A percentile compares a stretch with the other conserved stretches of the same genome.
phyloP scores from a whole-genome alignment of 352 stramenopile species.

The Phytophthora citrophthora region DNA sequence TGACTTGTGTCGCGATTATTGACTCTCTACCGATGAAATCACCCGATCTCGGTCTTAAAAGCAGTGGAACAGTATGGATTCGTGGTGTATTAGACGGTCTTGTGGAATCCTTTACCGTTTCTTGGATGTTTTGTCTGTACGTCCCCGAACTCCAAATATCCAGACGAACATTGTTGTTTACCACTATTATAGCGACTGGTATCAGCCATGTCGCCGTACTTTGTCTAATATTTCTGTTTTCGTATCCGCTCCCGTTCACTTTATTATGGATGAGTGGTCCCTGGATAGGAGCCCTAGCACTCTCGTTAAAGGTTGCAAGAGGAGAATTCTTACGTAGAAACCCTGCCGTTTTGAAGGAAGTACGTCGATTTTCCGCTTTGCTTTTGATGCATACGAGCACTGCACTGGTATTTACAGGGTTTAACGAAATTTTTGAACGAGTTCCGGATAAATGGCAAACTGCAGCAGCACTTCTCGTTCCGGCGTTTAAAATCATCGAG shows the following conservation, averaged over 20 bases:
- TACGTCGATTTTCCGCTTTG: conserved; percentile 15
- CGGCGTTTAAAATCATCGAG: conserved; percentile 15
- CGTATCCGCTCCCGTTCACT: conserved; percentile 23
- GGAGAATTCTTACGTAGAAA: conserved; percentile 17
- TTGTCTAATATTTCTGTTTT: conserved; percentile 7
- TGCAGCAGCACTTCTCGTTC: conserved; percentile 1
- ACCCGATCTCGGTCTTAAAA: conserved; percentile 16
- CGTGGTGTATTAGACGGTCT: conserved; percentile 2
- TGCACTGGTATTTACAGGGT: conserved; percentile 1
- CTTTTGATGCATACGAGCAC: conserved; percentile 6
- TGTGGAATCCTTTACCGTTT: conserved; percentile 8
- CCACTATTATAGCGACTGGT: not conserved
- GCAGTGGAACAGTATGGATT: conserved; percentile 11
- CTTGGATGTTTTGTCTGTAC: conserved; percentile 18
- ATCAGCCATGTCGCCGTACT: conserved; percentile 2
- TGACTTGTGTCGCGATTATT: conserved; percentile 15
- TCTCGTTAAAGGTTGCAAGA: conserved; percentile 14
- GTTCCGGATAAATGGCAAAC: conserved; percentile 13
- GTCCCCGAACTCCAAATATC: conserved; percentile 18
- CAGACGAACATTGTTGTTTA: not conserved
- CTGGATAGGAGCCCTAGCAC: conserved; percentile 14
- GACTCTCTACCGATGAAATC: conserved; percentile 16
- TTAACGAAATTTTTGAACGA: conserved; percentile 13
- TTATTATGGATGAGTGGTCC: conserved; percentile 18
- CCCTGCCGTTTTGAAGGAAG: conserved; percentile 4